phyloP scores from a whole-genome alignment of 2,329 filamentous ascomycete species.

The Stemphylium vesicarium region DNA sequence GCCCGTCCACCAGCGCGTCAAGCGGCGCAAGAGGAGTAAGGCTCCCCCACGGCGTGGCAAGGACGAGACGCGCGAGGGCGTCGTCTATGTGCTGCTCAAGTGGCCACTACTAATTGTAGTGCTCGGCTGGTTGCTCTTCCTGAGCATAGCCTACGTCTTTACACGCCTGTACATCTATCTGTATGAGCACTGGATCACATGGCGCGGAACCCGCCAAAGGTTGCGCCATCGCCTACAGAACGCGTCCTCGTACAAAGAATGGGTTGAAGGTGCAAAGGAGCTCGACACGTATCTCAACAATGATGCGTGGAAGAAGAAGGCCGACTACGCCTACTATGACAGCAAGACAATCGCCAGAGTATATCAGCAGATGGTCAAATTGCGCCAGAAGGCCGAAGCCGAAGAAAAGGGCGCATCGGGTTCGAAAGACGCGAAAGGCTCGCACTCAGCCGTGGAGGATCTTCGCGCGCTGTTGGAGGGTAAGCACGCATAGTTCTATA shows the following conservation, averaged over 20 bases:
- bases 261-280: slow-evolving; percentile 78
- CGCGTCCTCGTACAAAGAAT: slow-evolving; percentile 79
- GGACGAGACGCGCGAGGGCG: slow-evolving; percentile 94
- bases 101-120: slow-evolving; percentile 88
- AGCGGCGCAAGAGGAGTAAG: slow-evolving; percentile 49
- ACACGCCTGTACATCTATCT: slow-evolving; percentile 88
- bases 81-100: slow-evolving; percentile 86
- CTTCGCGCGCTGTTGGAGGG: slow-evolving; percentile 75
- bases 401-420: slow-evolving; percentile 58
- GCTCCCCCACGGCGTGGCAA: slow-evolving; percentile 59
- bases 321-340: slow-evolving; percentile 82
- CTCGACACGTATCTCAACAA: slow-evolving; percentile 84
- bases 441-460: slow-evolving; percentile 69
- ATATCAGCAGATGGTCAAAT: slow-evolving; percentile 73
- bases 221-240: slow-evolving; percentile 74
- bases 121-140: slow-evolving; percentile 76
- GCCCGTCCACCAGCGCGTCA: slow-evolving; percentile 77
- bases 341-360: slow-evolving; percentile 80
- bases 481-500: background rate
- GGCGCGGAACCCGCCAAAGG: slow-evolving; percentile 78
- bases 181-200: slow-evolving; percentile 91
- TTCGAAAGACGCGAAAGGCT: slow-evolving; percentile 27
- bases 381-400: slow-evolving; percentile 60
- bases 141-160: slow-evolving; percentile 76
- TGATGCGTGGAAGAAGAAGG: slow-evolving; percentile 77